Conservation (phyloP, 2,329 filamentous ascomycete species). For the Blastomyces parvus region DNA sequence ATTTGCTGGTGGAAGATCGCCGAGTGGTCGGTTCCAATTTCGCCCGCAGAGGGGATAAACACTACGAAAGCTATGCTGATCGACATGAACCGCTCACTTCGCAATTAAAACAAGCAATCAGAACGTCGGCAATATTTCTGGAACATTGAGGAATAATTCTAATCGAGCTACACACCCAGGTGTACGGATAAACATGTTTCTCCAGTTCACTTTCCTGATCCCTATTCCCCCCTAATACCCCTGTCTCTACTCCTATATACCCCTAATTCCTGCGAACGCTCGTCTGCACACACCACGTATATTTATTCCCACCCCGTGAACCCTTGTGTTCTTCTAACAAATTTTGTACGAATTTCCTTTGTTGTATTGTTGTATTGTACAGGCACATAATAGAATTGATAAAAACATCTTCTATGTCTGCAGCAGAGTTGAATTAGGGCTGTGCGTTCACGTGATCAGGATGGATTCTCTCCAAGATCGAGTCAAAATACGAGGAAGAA, state of each 20-base stretch:
- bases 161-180: neutral
- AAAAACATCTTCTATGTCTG: neutral
- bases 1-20: constrained; percentile 7
- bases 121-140: neutral
- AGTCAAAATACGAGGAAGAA: neutral
- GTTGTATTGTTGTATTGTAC: neutral
- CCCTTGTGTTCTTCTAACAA: neutral
- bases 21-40: neutral
- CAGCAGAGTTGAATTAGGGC: neutral
- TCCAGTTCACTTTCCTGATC: neutral
- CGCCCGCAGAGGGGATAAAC: neutral
- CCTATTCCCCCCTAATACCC: neutral
- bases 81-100: neutral
- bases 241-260: too few relatives aligned
- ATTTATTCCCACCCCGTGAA: neutral
- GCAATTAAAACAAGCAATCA: neutral
- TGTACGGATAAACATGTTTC: neutral
- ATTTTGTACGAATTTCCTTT: neutral
- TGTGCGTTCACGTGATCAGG: neutral
- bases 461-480: too few relatives aligned
- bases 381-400: neutral
- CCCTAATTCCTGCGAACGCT: neutral
- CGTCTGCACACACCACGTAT: neutral
- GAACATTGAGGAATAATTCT: neutral
- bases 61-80: neutral